phyloP scores from a whole-genome alignment of 2,329 filamentous ascomycete species.

The Didymella lethalis region DNA sequence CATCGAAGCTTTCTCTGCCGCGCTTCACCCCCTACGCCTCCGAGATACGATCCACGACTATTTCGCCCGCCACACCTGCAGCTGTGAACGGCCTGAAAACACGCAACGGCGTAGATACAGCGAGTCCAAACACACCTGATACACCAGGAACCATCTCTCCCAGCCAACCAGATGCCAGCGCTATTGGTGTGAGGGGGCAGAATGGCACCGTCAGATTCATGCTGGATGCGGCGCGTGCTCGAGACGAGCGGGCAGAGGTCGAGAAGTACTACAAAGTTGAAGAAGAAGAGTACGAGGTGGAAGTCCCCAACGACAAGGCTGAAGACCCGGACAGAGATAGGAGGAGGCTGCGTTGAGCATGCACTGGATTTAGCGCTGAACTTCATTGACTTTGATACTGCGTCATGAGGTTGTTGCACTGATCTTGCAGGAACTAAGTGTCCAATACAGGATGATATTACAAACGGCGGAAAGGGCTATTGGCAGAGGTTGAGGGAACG shows the following conservation, averaged over 20 bases:
- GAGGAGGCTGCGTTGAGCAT: slow-evolving; percentile 43
- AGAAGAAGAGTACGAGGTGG: slow-evolving; percentile 81
- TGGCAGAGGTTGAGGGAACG: slow-evolving; percentile 1
- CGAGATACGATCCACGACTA: slow-evolving; percentile 34
- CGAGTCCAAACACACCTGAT: slow-evolving; percentile 50
- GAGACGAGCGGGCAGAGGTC: slow-evolving; percentile 73
- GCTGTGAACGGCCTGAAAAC: slow-evolving; percentile 37
- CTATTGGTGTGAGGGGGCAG: slow-evolving; percentile 53
- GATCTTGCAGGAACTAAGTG: neutral
- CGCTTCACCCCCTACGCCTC: slow-evolving; percentile 64
- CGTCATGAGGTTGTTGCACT: neutral
- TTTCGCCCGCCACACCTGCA: slow-evolving; percentile 12
- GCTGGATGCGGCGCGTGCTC: slow-evolving; percentile 79
- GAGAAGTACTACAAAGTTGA: slow-evolving; percentile 74
- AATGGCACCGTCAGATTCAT: slow-evolving; percentile 89
- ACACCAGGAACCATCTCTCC: slow-evolving; percentile 58
- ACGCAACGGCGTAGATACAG: slow-evolving; percentile 47
- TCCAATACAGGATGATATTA: neutral
- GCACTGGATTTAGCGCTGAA: slow-evolving; percentile 23
- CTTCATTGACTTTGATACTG: neutral
- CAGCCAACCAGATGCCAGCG: slow-evolving; percentile 46
- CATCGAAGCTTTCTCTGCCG: slow-evolving; percentile 67
- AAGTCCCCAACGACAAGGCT: slow-evolving; percentile 53
- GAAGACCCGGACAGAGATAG: slow-evolving; percentile 34
- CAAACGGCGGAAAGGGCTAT: neutral